Evolutionary conservation across 257 asterid species (phyloP).

Genomic region (Gentiana macrophylla): DNA sequence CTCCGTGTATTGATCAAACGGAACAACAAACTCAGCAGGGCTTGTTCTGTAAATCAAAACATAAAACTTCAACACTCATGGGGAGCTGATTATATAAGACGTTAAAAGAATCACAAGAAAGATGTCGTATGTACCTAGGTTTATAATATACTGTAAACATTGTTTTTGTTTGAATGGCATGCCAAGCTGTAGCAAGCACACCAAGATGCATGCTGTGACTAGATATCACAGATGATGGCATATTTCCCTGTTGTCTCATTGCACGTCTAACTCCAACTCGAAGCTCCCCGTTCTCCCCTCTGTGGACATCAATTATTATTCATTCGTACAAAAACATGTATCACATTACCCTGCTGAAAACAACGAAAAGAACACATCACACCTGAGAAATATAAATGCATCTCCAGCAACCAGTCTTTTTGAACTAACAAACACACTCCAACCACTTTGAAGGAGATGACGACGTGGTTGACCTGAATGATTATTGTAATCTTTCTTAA

Average conservation of each 20-base stretch:
- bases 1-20: conserved; percentile 76
- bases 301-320: conserved; percentile 12
- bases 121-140: conserved; percentile 64
- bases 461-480: conserved; percentile 88
- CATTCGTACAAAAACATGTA: neutral
- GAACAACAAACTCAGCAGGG: conserved; percentile 84
- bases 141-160: conserved; percentile 85
- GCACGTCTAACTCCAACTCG: conserved; percentile 98
- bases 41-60: conserved; percentile 47
- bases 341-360: too few species aligned
- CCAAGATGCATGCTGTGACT: conserved; percentile 99
- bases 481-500: too few species aligned
- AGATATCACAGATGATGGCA: conserved; percentile 95
- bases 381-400: conserved; percentile 95
- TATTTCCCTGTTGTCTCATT: conserved; percentile 81
- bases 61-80: too few species aligned
- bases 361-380: conserved; percentile 8
- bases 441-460: conserved; percentile 95
- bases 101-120: neutral
- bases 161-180: conserved; percentile 83
- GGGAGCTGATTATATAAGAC: too few species aligned
- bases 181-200: conserved; percentile 97
- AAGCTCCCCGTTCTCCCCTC: conserved; percentile 95
- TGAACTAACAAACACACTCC: conserved; percentile 96
- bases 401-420: conserved; percentile 98